Conservation (phyloP, 2,329 filamentous ascomycete genomes). For the Trichoderma polysporum region DNA sequence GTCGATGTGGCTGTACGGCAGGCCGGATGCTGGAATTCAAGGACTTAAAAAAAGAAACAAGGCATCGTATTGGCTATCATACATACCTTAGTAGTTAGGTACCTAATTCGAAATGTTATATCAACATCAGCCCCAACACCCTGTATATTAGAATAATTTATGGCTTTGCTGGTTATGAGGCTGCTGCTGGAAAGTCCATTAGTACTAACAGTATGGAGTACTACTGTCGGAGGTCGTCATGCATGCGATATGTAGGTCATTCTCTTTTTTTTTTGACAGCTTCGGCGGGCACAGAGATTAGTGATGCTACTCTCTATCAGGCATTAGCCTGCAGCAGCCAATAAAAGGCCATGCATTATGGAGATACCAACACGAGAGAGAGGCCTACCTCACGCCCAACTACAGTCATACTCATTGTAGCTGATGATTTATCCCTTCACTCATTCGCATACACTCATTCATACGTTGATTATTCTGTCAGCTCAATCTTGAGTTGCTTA, state of each 20-base stretch:
- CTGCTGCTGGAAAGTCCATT: no score
- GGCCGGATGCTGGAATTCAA: neutral
- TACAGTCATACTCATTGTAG: no score
- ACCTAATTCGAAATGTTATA: no score
- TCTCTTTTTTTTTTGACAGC: neutral
- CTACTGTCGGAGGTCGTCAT: neutral
- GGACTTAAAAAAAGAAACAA: neutral
- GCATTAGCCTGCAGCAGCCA: neutral
- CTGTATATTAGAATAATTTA: neutral
- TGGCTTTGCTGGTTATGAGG: neutral
- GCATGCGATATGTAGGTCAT: slow-evolving; percentile 17
- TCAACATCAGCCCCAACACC: neutral
- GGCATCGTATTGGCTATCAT: neutral
- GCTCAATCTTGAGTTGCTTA: no score
- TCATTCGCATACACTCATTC: no score
- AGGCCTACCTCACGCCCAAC: neutral
- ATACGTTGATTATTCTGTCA: no score
- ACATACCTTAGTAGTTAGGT: no score
- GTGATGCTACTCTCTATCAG: neutral
- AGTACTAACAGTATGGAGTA: no score
- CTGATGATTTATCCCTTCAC: no score
- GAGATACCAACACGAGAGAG: neutral
- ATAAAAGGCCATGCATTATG: neutral
- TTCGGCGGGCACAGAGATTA: neutral
- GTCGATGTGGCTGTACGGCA: no score